Evolutionary conservation across 805 yeast genomes (phyloP), one percentile per base, ranked within the genome.

Genomic region (Nakazawaea siamensis): DNA sequence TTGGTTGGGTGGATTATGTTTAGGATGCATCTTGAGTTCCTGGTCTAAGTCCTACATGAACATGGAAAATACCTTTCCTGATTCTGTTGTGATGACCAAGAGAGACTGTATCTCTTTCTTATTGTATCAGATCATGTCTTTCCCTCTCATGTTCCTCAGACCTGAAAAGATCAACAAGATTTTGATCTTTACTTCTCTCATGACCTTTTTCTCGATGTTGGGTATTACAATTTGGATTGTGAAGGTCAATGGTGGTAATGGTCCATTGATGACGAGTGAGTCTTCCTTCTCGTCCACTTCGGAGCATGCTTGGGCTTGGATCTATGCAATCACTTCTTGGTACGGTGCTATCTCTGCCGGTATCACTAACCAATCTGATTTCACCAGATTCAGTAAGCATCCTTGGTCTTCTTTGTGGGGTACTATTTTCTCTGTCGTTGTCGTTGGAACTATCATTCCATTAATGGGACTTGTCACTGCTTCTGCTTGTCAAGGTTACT

Each of bases 401-500:
- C 39, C 45, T 13, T 48, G 40, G 32, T 43, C 49, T 3, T 28
- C 30, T 13, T 37, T 35, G 13, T 30, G 38, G 12, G 40, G 45
- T 0, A 51, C 60, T 25, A 47, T 57, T 28, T 34, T 51, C 27
- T 58, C 65, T 15, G 52, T 55, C 24, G 38, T 64, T 19, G 24
- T 65, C 3, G 48, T 60, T 12, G 71, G 71, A 7, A 55, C 58
- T 9, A 47, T 66, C 20, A 61, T 68, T 14, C 73, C 75, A 12
- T 44, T 68, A 16, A 57, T 68, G 47, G 74, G 74, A 8, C 44
- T 66, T 17, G 37, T 69, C 27, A 58, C 65, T 12, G 66, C 75
- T 3, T 64, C 69, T 25, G 66, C 72, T 3, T 52, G 66, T 16
- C 42, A 53, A 16, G 55, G 52, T 10, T 42, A 56, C 3, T 65